Base-by-base conservation (phyloP, 164 flowering plant genomes). In the Magnolia officinalis region DNA sequence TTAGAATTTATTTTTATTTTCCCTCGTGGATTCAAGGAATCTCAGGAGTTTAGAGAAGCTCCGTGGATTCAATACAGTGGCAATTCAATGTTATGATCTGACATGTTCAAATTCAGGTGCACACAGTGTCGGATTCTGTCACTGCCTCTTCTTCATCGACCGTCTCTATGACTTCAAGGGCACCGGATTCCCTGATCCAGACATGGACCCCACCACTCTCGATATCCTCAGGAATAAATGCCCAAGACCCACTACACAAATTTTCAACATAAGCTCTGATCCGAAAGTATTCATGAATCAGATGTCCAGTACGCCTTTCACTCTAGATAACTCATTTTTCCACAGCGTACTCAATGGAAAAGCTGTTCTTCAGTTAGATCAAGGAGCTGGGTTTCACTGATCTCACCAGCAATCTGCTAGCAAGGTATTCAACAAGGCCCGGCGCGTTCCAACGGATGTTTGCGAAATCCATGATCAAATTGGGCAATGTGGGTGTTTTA, bases 51-150 rank as follows among this genome's bases (percentile, higher is more conserved):
- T 2, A 26, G 0, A 1, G 29, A 26, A 26, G 1, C 29, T 26
- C 2, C 29, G 2, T 26, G 29, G 29, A 26, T 26, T 26, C 29
- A 0, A 37, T 37, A 37, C 45, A 4, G 6, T 37, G 0, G 45
- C 45, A 37, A 37, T 37, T 37, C 45, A 37, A 37, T 37, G 45
- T 37, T 37, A 37, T 55, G 61, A 16, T 55, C 61, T 16, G 61
- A 55, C 6, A 50, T 50, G 10, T 69, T 49, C 78, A n/a, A 75
- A 73, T 52, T 67, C 81, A 67, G 87, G 87, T 20, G 89, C 83
- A 64, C 88, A 88, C 73, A 50, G 83, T 0, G 74, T 85, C 45
- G 91, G 89, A 50, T 74, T 86, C 19, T 79, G 86, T 1, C 88
- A 86, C 26, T 87, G 88, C 59, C 74, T 74, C 52, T 80, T 80